These are phyloP conservation scores for Stephanocyclus meneghinianus DNA, from an alignment of 352 stramenopile species.

Conservation along the genomic window DNA sequence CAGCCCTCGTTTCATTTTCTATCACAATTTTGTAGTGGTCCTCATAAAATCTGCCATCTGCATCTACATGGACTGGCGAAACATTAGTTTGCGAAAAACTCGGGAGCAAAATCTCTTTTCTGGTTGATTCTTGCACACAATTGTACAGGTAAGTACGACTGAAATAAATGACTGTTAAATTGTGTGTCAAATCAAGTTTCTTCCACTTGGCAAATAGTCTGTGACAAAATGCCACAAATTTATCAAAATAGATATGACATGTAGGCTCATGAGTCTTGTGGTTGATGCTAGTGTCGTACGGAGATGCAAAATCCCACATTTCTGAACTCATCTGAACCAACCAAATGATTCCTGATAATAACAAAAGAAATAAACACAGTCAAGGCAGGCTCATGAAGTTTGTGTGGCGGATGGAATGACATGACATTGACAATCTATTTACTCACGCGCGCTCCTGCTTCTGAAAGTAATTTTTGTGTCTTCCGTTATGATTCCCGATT, in stretches of 20 bases:
- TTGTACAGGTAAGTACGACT: constrained; percentile 72
- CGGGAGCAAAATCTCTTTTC: constrained; percentile 10
- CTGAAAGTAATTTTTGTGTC: constrained; percentile 95
- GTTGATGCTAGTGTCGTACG: constrained; percentile 55
- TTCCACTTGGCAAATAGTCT: constrained; percentile 83
- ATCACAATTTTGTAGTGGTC: constrained; percentile 23
- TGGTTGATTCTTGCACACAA: constrained; percentile 30
- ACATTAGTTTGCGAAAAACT: constrained; percentile 13
- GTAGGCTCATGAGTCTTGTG: constrained; percentile 54
- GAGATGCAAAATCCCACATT: constrained; percentile 70
- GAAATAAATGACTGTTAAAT: constrained; percentile 80
- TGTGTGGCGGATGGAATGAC: no score
- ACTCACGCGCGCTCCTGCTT: constrained; percentile 87
- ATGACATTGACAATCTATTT: not conserved
- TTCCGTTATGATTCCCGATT: constrained; percentile 91
- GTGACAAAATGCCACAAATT: constrained; percentile 75
- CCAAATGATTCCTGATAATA: constrained; percentile 87
- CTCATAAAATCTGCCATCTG: constrained; percentile 78
- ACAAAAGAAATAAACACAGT: not conserved
- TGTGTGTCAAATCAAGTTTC: constrained; percentile 77
- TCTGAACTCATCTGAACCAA: constrained; percentile 91
- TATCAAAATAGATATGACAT: constrained; percentile 83
- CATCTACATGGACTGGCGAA: constrained; percentile 53
- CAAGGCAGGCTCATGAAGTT: no score
- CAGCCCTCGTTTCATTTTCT: constrained; percentile 84